These are phyloP conservation scores for Microbotryum lychnidis-dioicae DNA, from an alignment of 1,284 basidiomycete genomes.

Conservation along the genomic window DNA sequence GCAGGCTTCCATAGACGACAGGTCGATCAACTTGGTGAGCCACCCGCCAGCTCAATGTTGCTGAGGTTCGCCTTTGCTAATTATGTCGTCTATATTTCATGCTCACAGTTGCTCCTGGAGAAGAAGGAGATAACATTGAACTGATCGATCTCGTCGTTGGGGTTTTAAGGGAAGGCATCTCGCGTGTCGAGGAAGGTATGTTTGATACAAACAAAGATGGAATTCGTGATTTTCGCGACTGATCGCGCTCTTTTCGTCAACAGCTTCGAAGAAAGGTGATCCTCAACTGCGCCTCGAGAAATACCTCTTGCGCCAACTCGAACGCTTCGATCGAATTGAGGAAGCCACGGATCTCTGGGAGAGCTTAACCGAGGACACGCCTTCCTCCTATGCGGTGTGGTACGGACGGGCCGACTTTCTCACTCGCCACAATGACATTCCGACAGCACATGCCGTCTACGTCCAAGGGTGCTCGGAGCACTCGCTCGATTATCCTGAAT, in stretches of 20 bases:
- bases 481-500: conserved; percentile 84
- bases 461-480: conserved; percentile 51
- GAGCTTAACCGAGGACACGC: conserved; percentile 26
- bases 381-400: conserved; percentile 30
- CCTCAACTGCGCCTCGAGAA: conserved; percentile 66
- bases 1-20: conserved; percentile 46
- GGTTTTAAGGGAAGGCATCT: conserved; percentile 33
- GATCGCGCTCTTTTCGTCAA: background rate
- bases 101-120: conserved; percentile 2
- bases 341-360: conserved; percentile 35
- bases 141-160: conserved; percentile 20
- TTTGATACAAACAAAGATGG: too few species aligned
- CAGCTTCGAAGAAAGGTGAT: conserved; percentile 45
- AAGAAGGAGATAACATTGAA: conserved; percentile 12
- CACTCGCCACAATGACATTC: conserved; percentile 40
- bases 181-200: too few species aligned
- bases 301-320: conserved; percentile 52
- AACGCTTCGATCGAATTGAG: conserved; percentile 31
- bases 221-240: background rate
- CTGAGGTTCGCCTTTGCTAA: background rate
- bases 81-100: background rate
- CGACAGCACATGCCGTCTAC: conserved; percentile 59
- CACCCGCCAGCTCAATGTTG: background rate
- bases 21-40: conserved; percentile 16
- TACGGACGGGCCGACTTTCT: conserved; percentile 36